Base-by-base conservation (phyloP, 2,329 filamentous ascomycete species). In the Fusarium nurragi region DNA sequence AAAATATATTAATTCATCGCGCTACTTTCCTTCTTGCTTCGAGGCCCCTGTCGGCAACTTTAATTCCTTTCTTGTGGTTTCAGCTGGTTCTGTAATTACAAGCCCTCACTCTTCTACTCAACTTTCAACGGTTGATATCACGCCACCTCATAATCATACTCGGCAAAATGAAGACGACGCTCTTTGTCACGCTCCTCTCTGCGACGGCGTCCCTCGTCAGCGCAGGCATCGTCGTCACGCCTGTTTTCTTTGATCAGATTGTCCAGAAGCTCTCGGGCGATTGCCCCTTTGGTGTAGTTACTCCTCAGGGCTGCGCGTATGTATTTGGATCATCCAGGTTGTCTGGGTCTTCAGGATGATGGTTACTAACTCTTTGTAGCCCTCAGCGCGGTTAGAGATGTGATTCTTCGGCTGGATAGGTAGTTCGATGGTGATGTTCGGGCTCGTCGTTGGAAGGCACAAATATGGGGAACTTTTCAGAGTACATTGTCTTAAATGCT, bases 231-330 rank as follows among this genome's bases (percentile, higher is more conserved):
- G 83, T 88, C 71, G 82, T 84, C 71, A 85, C 83, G 5, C 85
- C 85, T 47, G 80, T 87, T 65, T 75, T 73, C 38, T 58, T 72
- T 21, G 75, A 86, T 61, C 84, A 86, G 72, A 77, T 87, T 30
- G 81, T 87, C n/a, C 69, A 76, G 25, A 82, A 79, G 68, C 67
- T 73, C 18, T 32, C 69, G 3, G 82, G 79, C 25, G 85, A 88
- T 71, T 88, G 85, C 71, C 83, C 80, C 67, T 85, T 82, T 68
- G 85, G 85, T 30, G 83, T 84, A 18, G 79, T 81, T 6, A 87
- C 85, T 28, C 84, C 85, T 6, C 76, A 79, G 51, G 85, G 85
- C 30, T 88, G 85, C 82, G 85, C 78, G 85, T 87, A 71, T 66
- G 84, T 78, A 14, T 39, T n/a, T 5, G 2, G 32, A 26, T 6